These are phyloP conservation scores for Meripilus lineatus DNA, from an alignment of 1,284 basidiomycete genomes.

Conservation along the genomic window DNA sequence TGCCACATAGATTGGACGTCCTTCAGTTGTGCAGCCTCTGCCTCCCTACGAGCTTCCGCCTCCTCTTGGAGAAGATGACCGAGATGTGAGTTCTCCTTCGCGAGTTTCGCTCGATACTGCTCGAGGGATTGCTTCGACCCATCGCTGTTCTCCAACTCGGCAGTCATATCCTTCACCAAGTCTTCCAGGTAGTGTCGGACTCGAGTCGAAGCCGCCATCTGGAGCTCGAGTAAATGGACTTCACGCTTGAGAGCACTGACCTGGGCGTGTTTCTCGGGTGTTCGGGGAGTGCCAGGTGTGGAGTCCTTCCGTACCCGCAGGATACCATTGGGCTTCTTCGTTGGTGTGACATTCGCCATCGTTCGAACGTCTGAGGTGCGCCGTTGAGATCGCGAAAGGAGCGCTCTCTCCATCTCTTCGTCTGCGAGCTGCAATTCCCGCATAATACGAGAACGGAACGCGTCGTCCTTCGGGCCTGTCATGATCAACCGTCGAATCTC, in stretches of 20 bases:
- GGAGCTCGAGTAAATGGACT: constrained; percentile 62
- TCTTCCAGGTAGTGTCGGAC: constrained; percentile 64
- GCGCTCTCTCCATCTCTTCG: constrained; percentile 56
- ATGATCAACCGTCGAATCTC: constrained; percentile 65
- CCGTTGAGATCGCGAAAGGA: constrained; percentile 31
- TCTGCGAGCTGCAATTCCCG: constrained; percentile 66
- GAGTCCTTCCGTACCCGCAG: constrained; percentile 32
- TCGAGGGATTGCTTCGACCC: constrained; percentile 63
- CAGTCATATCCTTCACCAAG: constrained; percentile 56
- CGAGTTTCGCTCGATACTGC: constrained; percentile 49
- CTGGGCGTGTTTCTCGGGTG: constrained; percentile 42
- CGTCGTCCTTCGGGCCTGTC: constrained; percentile 52
- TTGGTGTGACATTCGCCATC: constrained; percentile 39
- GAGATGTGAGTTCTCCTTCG: constrained; percentile 55
- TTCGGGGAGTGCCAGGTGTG: constrained; percentile 33
- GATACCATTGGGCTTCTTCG: constrained; percentile 38
- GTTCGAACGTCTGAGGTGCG: constrained; percentile 27
- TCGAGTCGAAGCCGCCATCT: constrained; percentile 64
- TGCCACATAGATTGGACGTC: constrained; percentile 66
- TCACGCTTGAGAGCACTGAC: constrained; percentile 57
- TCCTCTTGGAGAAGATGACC: constrained; percentile 60
- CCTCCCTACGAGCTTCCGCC: constrained; percentile 53
- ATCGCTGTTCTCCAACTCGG: constrained; percentile 61
- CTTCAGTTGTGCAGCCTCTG: constrained; percentile 58
- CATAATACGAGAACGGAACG: constrained; percentile 62